phyloP scores from a whole-genome alignment of 345 rosid species.

The Arabis alpina region DNA sequence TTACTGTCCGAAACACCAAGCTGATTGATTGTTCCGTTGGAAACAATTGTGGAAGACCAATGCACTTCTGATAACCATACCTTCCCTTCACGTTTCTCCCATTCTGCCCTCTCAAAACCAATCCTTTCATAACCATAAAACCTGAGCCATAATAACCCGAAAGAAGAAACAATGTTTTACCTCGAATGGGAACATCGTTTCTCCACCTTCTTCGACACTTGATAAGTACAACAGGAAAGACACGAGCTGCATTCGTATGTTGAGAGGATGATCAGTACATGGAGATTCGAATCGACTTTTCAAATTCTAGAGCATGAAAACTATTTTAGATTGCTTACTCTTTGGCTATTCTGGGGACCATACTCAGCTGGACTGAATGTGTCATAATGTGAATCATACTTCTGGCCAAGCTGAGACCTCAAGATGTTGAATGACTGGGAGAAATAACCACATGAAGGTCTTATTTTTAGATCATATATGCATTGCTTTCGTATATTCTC shows the following conservation, averaged over 20 bases:
- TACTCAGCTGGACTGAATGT: slow-evolving; percentile 65
- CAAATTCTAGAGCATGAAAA: neutral
- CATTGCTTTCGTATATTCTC: no score
- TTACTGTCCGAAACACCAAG: slow-evolving; percentile 38
- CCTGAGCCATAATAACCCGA: neutral
- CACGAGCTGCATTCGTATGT: slow-evolving; percentile 48
- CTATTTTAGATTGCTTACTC: slow-evolving; percentile 43
- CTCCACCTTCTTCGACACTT: slow-evolving; percentile 72
- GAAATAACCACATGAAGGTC: neutral
- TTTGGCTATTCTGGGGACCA: slow-evolving; percentile 63
- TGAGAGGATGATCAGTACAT: neutral
- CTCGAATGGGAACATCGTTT: slow-evolving; percentile 74
- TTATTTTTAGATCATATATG: neutral
- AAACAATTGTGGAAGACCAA: slow-evolving; percentile 65
- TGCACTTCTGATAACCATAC: slow-evolving; percentile 55
- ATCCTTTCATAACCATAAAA: neutral
- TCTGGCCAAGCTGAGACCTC: slow-evolving; percentile 73
- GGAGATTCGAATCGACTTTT: neutral
- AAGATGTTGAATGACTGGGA: slow-evolving; percentile 72
- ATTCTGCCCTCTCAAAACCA: slow-evolving; percentile 47
- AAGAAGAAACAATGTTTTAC: slow-evolving; percentile 36
- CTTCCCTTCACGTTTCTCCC: slow-evolving; percentile 48
- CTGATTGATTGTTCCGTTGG: slow-evolving; percentile 63
- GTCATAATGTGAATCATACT: slow-evolving; percentile 78
- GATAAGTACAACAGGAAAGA: slow-evolving; percentile 71